Evolutionary conservation across 2,329 filamentous ascomycete species (phyloP).

Genomic region (Trichoderma arundinaceum): DNA sequence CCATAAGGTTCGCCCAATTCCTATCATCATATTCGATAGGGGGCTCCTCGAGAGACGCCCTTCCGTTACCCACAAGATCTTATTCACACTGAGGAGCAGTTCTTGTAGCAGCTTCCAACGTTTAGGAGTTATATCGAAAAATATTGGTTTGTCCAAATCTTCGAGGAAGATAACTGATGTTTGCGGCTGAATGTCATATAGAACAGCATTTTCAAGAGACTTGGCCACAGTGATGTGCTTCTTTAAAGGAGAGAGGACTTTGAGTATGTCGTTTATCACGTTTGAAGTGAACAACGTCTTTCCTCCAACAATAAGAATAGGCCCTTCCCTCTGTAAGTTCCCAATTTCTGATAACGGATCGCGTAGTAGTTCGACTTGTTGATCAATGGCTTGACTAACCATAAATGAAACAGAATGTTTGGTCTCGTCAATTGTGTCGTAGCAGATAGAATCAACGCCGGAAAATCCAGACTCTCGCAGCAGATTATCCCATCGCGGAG

Average conservation of each 20-base stretch:
- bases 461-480: background rate
- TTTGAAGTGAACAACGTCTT: background rate
- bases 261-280: background rate
- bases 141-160: background rate
- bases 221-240: background rate
- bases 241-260: background rate
- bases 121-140: background rate
- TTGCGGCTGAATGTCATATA: background rate
- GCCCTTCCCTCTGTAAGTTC: background rate
- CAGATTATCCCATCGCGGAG: background rate
- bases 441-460: constrained; percentile 31
- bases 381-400: background rate
- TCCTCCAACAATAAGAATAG: background rate
- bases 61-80: background rate
- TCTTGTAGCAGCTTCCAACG: background rate
- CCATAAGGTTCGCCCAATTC: background rate
- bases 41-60: background rate
- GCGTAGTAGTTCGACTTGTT: background rate
- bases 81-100: background rate
- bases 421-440: background rate
- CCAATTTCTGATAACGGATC: background rate
- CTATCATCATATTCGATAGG: background rate
- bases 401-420: background rate
- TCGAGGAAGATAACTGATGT: background rate
- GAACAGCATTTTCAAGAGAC: background rate